Evolutionary conservation across 179 eudicot species (phyloP).

Genomic region (Beta corolliflora): DNA sequence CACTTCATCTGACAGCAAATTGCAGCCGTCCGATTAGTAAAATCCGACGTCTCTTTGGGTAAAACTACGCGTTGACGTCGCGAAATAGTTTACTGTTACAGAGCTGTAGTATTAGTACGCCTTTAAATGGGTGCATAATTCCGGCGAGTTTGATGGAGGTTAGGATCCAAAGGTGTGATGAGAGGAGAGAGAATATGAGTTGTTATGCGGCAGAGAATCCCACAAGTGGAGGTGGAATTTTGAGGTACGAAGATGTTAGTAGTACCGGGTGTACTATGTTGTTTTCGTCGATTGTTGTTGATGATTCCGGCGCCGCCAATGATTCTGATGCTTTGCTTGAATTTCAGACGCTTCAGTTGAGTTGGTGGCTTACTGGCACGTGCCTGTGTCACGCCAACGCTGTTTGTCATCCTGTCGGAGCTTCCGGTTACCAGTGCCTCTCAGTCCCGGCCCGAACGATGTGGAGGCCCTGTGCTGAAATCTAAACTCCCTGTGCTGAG

Average conservation of each 20-base stretch:
- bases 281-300: slow-evolving; percentile 52
- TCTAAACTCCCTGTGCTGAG: too few species aligned
- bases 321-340: slow-evolving; percentile 38
- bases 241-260: slow-evolving; percentile 32
- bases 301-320: background rate
- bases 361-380: slow-evolving; percentile 72
- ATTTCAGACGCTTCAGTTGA: slow-evolving; percentile 54
- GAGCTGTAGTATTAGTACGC: slow-evolving; percentile 39
- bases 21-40: slow-evolving; percentile 48
- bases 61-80: slow-evolving; percentile 40
- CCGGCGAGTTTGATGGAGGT: slow-evolving; percentile 31
- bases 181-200: slow-evolving; percentile 33
- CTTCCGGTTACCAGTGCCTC: slow-evolving; percentile 44
- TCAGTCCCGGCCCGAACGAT: too few species aligned
- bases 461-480: too few species aligned
- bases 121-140: slow-evolving; percentile 38
- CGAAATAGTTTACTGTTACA: slow-evolving; percentile 47
- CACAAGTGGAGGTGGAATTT: slow-evolving; percentile 19
- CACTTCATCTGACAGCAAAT: slow-evolving; percentile 44
- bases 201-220: slow-evolving; percentile 38
- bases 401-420: slow-evolving; percentile 29
- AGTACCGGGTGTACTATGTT: slow-evolving; percentile 36
- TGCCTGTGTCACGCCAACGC: slow-evolving; percentile 54
- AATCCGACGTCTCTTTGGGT: slow-evolving; percentile 30
- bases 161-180: slow-evolving; percentile 28